Base-by-base conservation (phyloP, 176 grass and related monocot genomes). In the Oryza punctata region DNA sequence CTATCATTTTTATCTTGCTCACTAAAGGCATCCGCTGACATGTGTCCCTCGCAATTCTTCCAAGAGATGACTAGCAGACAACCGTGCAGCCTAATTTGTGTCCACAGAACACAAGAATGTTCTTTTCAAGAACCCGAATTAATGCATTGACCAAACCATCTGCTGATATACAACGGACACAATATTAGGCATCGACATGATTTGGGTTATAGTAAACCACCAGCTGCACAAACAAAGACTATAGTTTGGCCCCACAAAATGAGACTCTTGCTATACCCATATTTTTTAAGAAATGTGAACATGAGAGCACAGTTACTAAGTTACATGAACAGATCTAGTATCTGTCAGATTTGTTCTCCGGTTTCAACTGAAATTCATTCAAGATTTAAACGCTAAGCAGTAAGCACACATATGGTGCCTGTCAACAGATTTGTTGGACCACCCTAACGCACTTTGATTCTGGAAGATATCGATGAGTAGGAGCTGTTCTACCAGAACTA, bases 71-170 rank as follows among this genome's bases (percentile, higher is more conserved):
- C 35, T 70, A 59, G 66, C 23, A 23, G 65, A 78, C 21, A 47
- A 37, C 21, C 23, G 18, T 19, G 14, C 49, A 35, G 35, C 63
- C 61, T 78, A 25, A 78, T 78, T 7, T 57, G 70, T 72, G 67
- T 59, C 35, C 63, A 38, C 18, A 61, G 19, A 61, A 61, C 52
- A 61, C n/a, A 49, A 72, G 12, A 65, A 10, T 25, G 30, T 47
- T 78, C 25, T 12, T 45, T 70, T 19, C 28, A 50, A 44, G 26
- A 45, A 79, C 46, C 29, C 21, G 65, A 64, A 57, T 57, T n/a
- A 57, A 78, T 65, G 30, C 76, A 79, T 79, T 79, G 76, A 72
- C 67, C 67, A 65, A 21, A 63, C 52, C 28, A 11, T 44, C 75
- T 28, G 5, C 27, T 72, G 10, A 72, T 13, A 43, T 13, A 29